phyloP scores from a whole-genome alignment of 257 asterid genomes.

The Nicotiana undulata region DNA sequence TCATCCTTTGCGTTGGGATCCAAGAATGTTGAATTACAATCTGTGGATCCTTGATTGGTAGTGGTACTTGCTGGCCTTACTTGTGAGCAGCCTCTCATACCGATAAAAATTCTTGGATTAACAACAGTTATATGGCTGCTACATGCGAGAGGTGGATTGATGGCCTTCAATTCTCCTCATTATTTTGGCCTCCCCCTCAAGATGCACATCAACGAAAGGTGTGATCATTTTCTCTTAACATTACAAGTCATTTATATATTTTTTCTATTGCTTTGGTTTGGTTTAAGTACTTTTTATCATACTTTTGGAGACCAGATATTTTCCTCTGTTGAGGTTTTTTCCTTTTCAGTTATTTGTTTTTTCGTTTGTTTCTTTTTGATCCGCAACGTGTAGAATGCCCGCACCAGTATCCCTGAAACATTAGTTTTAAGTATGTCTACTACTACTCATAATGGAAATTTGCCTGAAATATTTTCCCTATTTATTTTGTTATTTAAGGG shows the following conservation, averaged over 20 bases:
- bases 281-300: neutral
- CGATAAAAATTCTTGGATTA: conserved; percentile 18
- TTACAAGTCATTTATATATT: neutral
- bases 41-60: conserved; percentile 56
- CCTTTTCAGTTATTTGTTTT: too few species aligned
- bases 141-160: conserved; percentile 85
- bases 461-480: neutral
- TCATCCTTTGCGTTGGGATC: conserved; percentile 5
- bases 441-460: neutral
- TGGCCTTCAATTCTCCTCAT: conserved; percentile 79
- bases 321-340: too few species aligned
- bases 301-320: neutral
- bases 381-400: too few species aligned
- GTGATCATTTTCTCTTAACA: neutral
- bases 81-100: conserved; percentile 29
- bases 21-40: conserved; percentile 49
- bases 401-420: too few species aligned
- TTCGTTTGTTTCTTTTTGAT: too few species aligned
- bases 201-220: conserved; percentile 88
- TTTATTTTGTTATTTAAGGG: neutral
- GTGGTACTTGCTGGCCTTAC: conserved; percentile 30
- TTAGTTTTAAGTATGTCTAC: neutral
- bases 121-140: conserved; percentile 49
- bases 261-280: neutral
- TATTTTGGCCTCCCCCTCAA: conserved; percentile 93